phyloP scores from a whole-genome alignment of 352 stramenopile genomes.

The Pythium pyrilobum region DNA sequence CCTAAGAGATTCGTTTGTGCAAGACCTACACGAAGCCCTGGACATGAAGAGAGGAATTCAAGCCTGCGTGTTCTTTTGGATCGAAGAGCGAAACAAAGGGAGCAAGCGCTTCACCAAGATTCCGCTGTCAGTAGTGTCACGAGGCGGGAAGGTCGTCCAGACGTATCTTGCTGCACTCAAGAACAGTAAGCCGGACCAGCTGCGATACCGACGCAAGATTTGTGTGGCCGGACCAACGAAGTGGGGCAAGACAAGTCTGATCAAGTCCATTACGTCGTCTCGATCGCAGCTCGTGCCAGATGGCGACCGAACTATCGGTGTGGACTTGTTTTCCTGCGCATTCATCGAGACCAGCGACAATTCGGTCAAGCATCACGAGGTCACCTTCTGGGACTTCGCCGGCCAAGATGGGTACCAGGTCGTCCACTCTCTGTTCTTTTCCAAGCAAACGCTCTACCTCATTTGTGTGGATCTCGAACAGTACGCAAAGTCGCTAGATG shows the following conservation, averaged over 20 bases:
- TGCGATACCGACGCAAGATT: slow-evolving; percentile 21
- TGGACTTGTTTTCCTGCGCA: slow-evolving; percentile 23
- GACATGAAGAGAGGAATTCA: neutral
- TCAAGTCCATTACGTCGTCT: slow-evolving; percentile 17
- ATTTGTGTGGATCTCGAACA: slow-evolving; percentile 1
- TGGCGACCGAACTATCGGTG: slow-evolving; percentile 21
- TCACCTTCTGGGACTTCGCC: slow-evolving; percentile 10
- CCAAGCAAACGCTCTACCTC: slow-evolving; percentile 1
- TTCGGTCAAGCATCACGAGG: neutral
- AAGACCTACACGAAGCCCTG: neutral
- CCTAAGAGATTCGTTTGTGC: neutral
- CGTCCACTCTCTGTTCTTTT: slow-evolving; percentile 6
- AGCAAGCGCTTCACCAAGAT: neutral
- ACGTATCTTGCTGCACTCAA: slow-evolving; percentile 9
- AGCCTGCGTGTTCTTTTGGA: neutral
- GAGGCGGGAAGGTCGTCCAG: slow-evolving; percentile 3
- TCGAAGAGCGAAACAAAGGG: neutral
- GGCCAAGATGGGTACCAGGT: slow-evolving; percentile 3
- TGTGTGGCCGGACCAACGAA: slow-evolving; percentile 25
- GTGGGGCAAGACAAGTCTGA: slow-evolving; percentile 32
- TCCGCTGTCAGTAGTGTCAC: slow-evolving; percentile 18
- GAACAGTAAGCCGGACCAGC: neutral
- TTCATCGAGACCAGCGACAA: slow-evolving; percentile 5
- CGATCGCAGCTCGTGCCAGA: slow-evolving; percentile 2
- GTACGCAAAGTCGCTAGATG: neutral